Percentiles rank a stretch among this genome's conserved stretches.
These are phyloP conservation scores for Serendipita sp. DNA, from an alignment of 768 basidiomycete species.

Conservation along the genomic window DNA sequence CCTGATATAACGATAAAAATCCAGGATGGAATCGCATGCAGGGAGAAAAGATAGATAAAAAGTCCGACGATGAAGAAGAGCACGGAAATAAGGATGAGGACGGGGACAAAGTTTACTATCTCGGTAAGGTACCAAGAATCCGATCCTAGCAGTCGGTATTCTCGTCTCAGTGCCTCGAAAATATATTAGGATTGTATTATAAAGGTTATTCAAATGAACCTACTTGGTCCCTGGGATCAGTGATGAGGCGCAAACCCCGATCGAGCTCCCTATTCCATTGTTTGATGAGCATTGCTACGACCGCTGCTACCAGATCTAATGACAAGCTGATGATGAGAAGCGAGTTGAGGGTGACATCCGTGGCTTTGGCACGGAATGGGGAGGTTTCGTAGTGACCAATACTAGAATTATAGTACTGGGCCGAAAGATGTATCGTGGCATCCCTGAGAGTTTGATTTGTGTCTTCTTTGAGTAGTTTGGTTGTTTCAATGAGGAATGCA, in stretches of 20 bases:
- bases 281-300: background rate
- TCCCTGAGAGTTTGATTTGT: background rate
- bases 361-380: background rate
- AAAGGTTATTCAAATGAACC: background rate
- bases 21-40: background rate
- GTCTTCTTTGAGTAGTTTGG: background rate
- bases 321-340: background rate
- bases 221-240: background rate
- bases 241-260: background rate
- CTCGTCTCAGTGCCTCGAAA: background rate
- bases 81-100: background rate
- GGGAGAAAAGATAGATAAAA: background rate
- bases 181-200: background rate
- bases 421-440: background rate
- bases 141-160: background rate
- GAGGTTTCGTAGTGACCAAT: background rate
- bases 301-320: background rate
- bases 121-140: background rate
- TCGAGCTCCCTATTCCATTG: background rate
- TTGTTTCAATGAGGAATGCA: background rate
- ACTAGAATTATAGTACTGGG: background rate
- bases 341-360: background rate
- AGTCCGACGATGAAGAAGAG: background rate
- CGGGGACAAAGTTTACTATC: background rate
- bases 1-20: background rate